Evolutionary conservation across 192 early-diverging fungal genomes (phyloP).

Genomic region (Gaertneriomyces sp.): DNA sequence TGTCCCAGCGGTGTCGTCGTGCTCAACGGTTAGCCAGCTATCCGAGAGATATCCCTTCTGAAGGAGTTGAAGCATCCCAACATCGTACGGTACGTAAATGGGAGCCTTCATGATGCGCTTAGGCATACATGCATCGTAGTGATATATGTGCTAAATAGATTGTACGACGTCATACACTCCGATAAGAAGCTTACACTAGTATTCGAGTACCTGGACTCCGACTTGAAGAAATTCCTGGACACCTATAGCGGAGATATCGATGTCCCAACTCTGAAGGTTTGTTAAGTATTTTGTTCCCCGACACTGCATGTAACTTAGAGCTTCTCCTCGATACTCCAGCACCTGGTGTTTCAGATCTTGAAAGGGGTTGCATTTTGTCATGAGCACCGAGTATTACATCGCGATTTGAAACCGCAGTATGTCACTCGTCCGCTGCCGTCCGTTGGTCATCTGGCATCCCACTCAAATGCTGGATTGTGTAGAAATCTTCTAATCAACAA

Average conservation of each 20-base stretch:
- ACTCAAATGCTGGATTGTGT: constrained; percentile 43
- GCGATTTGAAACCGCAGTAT: constrained; percentile 74
- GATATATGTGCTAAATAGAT: constrained; percentile 56
- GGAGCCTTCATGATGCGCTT: constrained; percentile 88
- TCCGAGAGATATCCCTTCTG: constrained; percentile 74
- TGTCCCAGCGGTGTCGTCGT: background rate
- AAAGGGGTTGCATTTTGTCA: constrained; percentile 96
- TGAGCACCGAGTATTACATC: constrained; percentile 88
- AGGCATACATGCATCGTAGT: constrained; percentile 53
- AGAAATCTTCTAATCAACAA: constrained; percentile 96
- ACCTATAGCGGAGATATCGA: constrained; percentile 51
- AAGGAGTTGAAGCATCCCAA: constrained; percentile 80
- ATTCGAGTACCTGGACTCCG: constrained; percentile 98
- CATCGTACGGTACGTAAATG: constrained; percentile 57
- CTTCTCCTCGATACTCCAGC: constrained; percentile 44
- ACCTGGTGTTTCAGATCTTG: constrained; percentile 93
- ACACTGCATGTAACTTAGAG: constrained; percentile 7
- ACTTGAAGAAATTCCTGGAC: constrained; percentile 98
- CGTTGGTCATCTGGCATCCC: constrained; percentile 47
- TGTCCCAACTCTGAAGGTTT: constrained; percentile 73
- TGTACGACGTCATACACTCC: constrained; percentile 95
- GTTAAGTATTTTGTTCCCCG: constrained; percentile 16
- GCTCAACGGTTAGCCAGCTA: constrained; percentile 46
- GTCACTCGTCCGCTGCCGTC: constrained; percentile 53
- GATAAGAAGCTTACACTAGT: constrained; percentile 97